Conservation (phyloP, 441 rosid species). For the Populus tomentosa region DNA sequence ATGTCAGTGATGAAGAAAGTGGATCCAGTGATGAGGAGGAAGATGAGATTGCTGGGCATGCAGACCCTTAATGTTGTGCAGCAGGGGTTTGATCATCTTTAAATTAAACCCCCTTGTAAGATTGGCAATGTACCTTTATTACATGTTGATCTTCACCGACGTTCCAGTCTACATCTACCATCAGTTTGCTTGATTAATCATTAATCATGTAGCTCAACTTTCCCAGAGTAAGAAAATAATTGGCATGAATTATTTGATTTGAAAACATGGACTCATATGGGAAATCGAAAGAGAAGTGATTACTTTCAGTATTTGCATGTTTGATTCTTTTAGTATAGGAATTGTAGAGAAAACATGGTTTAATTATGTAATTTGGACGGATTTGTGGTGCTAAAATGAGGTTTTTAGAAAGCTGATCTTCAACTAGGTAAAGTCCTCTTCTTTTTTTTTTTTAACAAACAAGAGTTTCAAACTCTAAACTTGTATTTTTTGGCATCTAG, state of each 20-base stretch:
- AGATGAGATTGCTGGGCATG: constrained; percentile 56
- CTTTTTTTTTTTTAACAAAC: too few relatives aligned
- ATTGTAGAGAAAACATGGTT: too few relatives aligned
- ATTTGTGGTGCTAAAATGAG: too few relatives aligned
- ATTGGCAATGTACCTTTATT: constrained; percentile 6
- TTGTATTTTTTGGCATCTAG: too few relatives aligned
- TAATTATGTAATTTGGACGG: too few relatives aligned
- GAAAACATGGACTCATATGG: neutral
- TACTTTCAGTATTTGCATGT: neutral
- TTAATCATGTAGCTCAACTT: neutral
- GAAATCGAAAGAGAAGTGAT: neutral
- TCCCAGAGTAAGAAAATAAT: constrained; percentile 8
- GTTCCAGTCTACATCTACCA: constrained; percentile 8
- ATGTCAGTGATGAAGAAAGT: constrained; percentile 36
- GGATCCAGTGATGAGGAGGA: constrained; percentile 36
- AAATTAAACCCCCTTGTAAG: neutral
- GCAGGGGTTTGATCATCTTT: neutral
- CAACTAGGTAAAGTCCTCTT: too few relatives aligned
- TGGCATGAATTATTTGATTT: constrained; percentile 4
- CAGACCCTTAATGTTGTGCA: constrained; percentile 33
- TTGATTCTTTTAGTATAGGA: too few relatives aligned
- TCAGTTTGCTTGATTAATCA: constrained; percentile 13
- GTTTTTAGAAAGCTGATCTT: too few relatives aligned
- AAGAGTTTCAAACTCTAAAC: too few relatives aligned
- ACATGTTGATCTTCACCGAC: neutral